Evolutionary conservation across 108 stramenopile genomes (phyloP).

Genomic region (Nitzschia sp.): DNA sequence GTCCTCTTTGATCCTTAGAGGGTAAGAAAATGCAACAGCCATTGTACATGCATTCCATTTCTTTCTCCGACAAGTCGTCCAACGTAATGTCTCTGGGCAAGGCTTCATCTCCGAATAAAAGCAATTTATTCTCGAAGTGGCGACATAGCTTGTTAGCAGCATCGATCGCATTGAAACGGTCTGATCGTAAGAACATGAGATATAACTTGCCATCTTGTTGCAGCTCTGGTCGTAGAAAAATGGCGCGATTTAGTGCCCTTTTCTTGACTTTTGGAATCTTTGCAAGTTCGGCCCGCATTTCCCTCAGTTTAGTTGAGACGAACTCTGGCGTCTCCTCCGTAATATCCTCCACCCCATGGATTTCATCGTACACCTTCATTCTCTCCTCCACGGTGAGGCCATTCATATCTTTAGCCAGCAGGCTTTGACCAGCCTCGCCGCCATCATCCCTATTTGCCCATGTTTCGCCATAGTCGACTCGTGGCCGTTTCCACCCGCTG

Average conservation of each 20-base stretch:
- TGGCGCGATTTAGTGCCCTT: conserved; percentile 1
- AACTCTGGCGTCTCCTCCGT: not conserved
- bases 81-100: conserved; percentile 8
- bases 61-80: conserved; percentile 15
- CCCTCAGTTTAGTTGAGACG: not conserved
- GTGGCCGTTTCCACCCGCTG: too few relatives aligned
- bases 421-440: too few relatives aligned
- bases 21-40: not conserved
- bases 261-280: not conserved
- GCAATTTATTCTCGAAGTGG: conserved; percentile 7
- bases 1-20: not conserved
- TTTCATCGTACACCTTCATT: not conserved
- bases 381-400: too few relatives aligned
- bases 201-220: conserved; percentile 10
- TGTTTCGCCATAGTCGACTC: too few relatives aligned
- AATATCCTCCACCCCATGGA: conserved; percentile 6
- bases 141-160: conserved; percentile 18
- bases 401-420: too few relatives aligned
- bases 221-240: conserved; percentile 7
- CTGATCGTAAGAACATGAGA: conserved; percentile 21
- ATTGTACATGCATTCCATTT: not conserved
- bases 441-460: too few relatives aligned
- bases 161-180: conserved; percentile 12
- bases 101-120: conserved; percentile 16
- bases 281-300: not conserved